Conservation (phyloP, 1,139 yeast species). For the Taphrina communis region DNA sequence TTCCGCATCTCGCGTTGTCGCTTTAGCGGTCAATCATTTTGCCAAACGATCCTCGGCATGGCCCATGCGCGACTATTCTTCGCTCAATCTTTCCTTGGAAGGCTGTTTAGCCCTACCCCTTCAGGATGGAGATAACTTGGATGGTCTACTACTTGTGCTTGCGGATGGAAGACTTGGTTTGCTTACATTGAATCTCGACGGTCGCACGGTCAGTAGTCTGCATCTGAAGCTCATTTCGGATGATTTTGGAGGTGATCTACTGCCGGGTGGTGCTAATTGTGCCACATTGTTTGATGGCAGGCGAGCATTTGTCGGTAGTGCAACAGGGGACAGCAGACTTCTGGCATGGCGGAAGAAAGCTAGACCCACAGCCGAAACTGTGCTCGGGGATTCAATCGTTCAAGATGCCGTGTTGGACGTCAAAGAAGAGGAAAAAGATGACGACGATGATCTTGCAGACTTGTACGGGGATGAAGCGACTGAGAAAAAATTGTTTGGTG, state of each 20-base stretch:
- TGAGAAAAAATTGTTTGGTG: conserved; percentile 30
- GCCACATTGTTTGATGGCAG: conserved; percentile 45
- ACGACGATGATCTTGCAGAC: conserved; percentile 53
- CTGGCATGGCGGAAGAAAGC: conserved; percentile 51
- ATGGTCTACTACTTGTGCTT: conserved; percentile 61
- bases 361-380: background rate
- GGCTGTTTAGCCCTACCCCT: conserved; percentile 60
- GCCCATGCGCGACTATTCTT: conserved; percentile 60
- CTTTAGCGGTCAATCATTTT: conserved; percentile 69
- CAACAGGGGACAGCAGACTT: conserved; percentile 56
- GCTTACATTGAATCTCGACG: conserved; percentile 61
- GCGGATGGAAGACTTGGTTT: conserved; percentile 61
- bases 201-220: conserved; percentile 54
- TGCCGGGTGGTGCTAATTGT: conserved; percentile 39
- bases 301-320: conserved; percentile 56
- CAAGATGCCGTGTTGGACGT: conserved; percentile 21
- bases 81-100: conserved; percentile 64
- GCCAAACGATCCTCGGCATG: conserved; percentile 61
- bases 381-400: background rate
- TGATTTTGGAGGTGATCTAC: conserved; percentile 37
- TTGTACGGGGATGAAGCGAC: conserved; percentile 41
- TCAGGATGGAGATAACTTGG: conserved; percentile 45
- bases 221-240: conserved; percentile 47
- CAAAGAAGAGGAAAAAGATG: conserved; percentile 49
- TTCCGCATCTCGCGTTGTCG: conserved; percentile 74